These are phyloP conservation scores for Cardamine occulta DNA, from an alignment of 345 rosid genomes.

Conservation along the genomic window DNA sequence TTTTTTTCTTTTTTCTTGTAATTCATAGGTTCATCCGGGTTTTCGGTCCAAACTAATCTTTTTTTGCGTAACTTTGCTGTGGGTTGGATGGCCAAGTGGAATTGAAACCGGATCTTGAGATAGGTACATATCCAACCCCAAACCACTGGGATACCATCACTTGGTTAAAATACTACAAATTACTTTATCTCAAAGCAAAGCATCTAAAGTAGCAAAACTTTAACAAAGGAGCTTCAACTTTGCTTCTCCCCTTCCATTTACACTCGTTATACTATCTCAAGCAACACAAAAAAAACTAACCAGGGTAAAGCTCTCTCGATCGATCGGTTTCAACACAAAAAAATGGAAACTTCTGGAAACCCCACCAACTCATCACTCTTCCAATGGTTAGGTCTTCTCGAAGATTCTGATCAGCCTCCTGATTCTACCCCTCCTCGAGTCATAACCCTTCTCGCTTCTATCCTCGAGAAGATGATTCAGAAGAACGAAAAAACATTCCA, in stretches of 20 bases:
- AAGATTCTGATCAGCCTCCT: constrained; percentile 36
- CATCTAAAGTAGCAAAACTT: constrained; percentile 36
- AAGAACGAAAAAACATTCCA: constrained; percentile 24
- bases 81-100: too few relatives aligned
- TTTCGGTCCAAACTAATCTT: too few relatives aligned
- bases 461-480: constrained; percentile 42
- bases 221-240: constrained; percentile 31
- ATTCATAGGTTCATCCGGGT: too few relatives aligned
- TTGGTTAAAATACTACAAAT: constrained; percentile 28
- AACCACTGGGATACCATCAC: too few relatives aligned
- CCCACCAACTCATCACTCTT: constrained; percentile 29
- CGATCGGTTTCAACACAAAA: neutral
- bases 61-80: too few relatives aligned
- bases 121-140: too few relatives aligned
- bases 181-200: constrained; percentile 44
- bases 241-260: constrained; percentile 24
- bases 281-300: neutral
- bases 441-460: constrained; percentile 37
- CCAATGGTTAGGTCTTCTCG: constrained; percentile 40
- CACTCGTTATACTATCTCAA: constrained; percentile 5
- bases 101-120: too few relatives aligned
- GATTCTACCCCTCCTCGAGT: constrained; percentile 38
- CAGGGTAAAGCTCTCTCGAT: constrained; percentile 12
- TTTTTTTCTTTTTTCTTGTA: too few relatives aligned
- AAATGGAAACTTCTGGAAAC: constrained; percentile 37